Base-by-base conservation (phyloP, 768 basidiomycete species). In the Naganishia vaughanmartiniae region DNA sequence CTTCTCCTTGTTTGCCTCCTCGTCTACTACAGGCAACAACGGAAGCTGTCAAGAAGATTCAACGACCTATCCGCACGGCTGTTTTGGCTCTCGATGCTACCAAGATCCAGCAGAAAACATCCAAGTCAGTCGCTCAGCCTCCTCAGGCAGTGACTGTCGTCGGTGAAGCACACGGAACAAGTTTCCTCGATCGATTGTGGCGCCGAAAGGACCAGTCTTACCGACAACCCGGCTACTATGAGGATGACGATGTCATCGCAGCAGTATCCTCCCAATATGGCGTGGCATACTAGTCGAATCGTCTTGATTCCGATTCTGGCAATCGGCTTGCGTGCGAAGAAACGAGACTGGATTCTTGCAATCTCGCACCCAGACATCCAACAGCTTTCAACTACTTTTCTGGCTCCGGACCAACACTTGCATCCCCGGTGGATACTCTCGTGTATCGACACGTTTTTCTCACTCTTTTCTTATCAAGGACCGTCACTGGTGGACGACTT, bases 401-500 rank as follows among this genome's bases (percentile, higher is more conserved):
- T 36, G 48, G 48, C 48, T 51, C 48, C 21, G n/a, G 9, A 55
- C 26, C 26, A 55, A 55, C 36, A 58, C 57, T 26, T 63, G 39
- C 60, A 63, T 63, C 39, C 60, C 60, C 26, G 60, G 60, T 42
- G 60, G 60, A 45, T 63, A 34, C n/a, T 26, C 28, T 19, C 60
- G 31, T 19, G 19, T 58, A 58, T 58, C 57, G 57, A 34, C 57
- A 34, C 19, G 31, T 36, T 58, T 28, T 15, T 46, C 15, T 63
- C 57, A 34, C 60, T 42, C 26, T 28, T n/a, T n/a, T 39, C 39
- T n/a, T 36, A 24, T 45, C 60, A 42, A 63, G 60, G 39, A 45
- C 14, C 60, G 60, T 45, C 60, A 63, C 60, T 42, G 39, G 60
- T 45, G 60, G 42, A 45, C 60, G 60, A 58, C 57, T 58, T 51